These are phyloP conservation scores for Heritiera littoralis DNA, from an alignment of 345 rosid species.

Conservation along the genomic window DNA sequence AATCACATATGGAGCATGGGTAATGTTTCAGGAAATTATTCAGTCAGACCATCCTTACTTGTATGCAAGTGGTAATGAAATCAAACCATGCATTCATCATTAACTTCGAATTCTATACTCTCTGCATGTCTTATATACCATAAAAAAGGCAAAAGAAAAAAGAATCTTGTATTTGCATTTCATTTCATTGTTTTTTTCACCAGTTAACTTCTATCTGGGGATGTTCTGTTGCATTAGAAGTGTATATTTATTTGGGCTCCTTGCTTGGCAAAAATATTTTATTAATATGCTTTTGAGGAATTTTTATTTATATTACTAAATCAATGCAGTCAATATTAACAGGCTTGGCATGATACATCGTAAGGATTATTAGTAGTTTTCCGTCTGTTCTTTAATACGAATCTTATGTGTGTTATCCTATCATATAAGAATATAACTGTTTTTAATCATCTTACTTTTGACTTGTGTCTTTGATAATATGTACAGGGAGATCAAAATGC, in stretches of 20 bases:
- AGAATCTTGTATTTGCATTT: neutral
- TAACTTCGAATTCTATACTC: neutral
- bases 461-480: conserved; percentile 21
- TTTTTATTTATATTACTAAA: conserved; percentile 5
- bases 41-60: neutral
- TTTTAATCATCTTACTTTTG: neutral
- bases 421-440: neutral
- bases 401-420: neutral
- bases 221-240: too few species aligned
- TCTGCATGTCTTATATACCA: neutral
- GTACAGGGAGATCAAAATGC: conserved; percentile 91
- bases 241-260: neutral
- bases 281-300: neutral
- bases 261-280: neutral
- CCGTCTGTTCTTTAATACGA: neutral
- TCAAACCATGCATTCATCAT: neutral
- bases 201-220: neutral
- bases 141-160: neutral
- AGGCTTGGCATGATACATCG: neutral
- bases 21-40: neutral
- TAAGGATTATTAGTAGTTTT: neutral
- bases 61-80: neutral
- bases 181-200: neutral
- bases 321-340: conserved; percentile 3
- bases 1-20: neutral